phyloP scores from a whole-genome alignment of 2,329 filamentous ascomycete genomes.

The Phialocephala subalpina region DNA sequence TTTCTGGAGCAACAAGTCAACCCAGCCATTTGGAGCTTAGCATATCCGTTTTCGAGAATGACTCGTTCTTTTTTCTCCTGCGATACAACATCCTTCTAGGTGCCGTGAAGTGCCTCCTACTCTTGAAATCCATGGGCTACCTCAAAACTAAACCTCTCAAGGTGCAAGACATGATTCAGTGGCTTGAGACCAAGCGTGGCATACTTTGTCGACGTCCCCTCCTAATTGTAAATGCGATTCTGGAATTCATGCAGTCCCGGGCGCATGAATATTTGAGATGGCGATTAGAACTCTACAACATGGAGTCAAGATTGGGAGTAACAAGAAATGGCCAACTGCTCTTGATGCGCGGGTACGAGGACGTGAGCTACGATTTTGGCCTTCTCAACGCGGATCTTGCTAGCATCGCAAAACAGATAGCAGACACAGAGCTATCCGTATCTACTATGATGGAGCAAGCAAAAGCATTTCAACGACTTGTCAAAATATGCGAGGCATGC shows the following conservation, averaged over 20 bases:
- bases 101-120: background rate
- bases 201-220: background rate
- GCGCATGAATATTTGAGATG: background rate
- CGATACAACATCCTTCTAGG: background rate
- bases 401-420: constrained; percentile 5
- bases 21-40: background rate
- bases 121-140: background rate
- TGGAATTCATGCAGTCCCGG: background rate
- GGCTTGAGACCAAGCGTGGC: background rate
- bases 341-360: background rate
- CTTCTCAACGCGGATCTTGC: constrained; percentile 15
- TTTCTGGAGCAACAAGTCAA: background rate
- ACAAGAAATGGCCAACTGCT: constrained; percentile 2
- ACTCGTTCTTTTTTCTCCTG: background rate
- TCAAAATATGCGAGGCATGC: background rate
- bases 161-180: background rate
- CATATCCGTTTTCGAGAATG: background rate
- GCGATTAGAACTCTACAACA: constrained; percentile 5
- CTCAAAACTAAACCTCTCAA: background rate
- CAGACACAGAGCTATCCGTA: constrained; percentile 6
- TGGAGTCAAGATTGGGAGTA: constrained; percentile 13
- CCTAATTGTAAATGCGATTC: background rate
- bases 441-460: background rate
- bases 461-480: background rate
- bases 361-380: background rate